Conservation (phyloP, 164 flowering plant species). For the Chimonanthus salicifolius region DNA sequence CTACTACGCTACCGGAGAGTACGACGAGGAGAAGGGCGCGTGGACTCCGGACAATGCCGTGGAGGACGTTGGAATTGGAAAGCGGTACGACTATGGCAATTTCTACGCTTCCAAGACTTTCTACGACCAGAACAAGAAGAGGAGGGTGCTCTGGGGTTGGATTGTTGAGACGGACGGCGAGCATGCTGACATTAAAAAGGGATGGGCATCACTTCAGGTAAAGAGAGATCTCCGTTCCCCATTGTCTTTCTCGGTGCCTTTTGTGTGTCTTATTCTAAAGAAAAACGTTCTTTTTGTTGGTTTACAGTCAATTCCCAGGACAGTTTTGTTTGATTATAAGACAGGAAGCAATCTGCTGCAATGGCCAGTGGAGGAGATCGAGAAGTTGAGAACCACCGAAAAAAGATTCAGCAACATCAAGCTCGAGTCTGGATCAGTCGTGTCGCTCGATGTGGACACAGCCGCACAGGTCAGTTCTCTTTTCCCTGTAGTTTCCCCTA, state of each 20-base stretch:
- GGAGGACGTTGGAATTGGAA: slow-evolving; percentile 68
- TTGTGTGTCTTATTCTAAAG: slow-evolving; percentile 3
- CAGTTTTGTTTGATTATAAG: slow-evolving; percentile 45
- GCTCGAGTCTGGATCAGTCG: slow-evolving; percentile 47
- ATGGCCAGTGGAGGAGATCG: slow-evolving; percentile 84
- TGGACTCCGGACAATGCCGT: slow-evolving; percentile 68
- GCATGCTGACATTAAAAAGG: slow-evolving; percentile 50
- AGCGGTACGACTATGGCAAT: slow-evolving; percentile 63
- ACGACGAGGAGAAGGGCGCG: slow-evolving; percentile 23
- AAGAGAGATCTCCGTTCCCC: too few relatives aligned
- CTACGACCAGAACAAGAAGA: slow-evolving; percentile 54
- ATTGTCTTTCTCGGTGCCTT: not conserved
- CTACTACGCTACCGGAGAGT: slow-evolving; percentile 71
- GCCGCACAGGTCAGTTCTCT: slow-evolving; percentile 42
- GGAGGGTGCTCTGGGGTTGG: slow-evolving; percentile 88
- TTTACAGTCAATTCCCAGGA: slow-evolving; percentile 61
- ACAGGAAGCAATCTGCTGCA: slow-evolving; percentile 61
- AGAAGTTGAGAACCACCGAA: slow-evolving; percentile 46
- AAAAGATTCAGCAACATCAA: slow-evolving; percentile 27
- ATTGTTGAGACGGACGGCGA: slow-evolving; percentile 64
- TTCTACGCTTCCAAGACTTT: slow-evolving; percentile 84
- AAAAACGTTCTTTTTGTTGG: not conserved
- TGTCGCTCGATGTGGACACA: slow-evolving; percentile 40
- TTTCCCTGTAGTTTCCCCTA: slow-evolving; percentile 1
- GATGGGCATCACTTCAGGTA: slow-evolving; percentile 76